A percentile compares a stretch with the other conserved stretches of the same genome.
phyloP scores from a whole-genome alignment of 2,329 filamentous ascomycete genomes.

The Cladosporium colombiae region DNA sequence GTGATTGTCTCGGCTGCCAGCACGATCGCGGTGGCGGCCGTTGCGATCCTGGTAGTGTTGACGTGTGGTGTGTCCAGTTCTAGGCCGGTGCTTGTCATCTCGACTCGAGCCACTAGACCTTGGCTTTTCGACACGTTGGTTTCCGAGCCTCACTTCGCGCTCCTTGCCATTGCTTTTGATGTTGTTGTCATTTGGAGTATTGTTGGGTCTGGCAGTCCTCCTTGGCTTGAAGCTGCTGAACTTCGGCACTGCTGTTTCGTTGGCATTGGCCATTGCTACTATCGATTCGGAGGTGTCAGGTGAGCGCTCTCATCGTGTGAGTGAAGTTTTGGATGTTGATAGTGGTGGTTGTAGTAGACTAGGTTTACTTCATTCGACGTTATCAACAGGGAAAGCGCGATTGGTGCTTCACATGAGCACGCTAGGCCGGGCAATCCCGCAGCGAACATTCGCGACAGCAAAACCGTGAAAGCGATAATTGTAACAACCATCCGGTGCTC shows the following conservation, averaged over 20 bases:
- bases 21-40: background rate
- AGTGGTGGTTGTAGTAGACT: background rate
- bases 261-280: background rate
- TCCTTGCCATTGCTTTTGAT: background rate
- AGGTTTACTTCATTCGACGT: background rate
- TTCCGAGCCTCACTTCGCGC: constrained; percentile 10
- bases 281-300: background rate
- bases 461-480: no score
- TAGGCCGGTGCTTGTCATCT: background rate
- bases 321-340: background rate
- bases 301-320: background rate
- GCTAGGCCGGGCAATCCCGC: background rate
- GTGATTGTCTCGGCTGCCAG: background rate
- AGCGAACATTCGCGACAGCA: background rate
- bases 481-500: no score
- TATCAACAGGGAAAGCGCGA: background rate
- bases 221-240: constrained; percentile 73
- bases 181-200: constrained; percentile 19
- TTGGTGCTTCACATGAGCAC: background rate
- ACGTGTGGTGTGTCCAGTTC: background rate
- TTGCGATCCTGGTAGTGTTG: background rate
- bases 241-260: constrained; percentile 56
- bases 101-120: background rate
- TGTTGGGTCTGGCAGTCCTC: constrained; percentile 14
- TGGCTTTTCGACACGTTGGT: background rate